Evolutionary conservation across 2,329 filamentous ascomycete species (phyloP).

Genomic region (Claviceps pazoutovae): DNA sequence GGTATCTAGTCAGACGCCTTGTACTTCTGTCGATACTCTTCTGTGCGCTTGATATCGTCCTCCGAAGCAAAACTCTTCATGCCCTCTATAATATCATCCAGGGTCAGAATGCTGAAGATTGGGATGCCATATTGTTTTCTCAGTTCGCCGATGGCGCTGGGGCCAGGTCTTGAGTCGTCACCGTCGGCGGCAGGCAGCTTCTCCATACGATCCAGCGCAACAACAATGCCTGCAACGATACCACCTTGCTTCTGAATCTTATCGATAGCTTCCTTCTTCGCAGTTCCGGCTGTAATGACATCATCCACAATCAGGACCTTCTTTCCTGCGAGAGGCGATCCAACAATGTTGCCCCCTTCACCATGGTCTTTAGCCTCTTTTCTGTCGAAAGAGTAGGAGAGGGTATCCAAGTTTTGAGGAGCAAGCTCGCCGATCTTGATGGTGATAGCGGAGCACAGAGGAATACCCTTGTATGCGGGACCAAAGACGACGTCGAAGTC

Average conservation of each 20-base stretch:
- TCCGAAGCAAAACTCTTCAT: conserved; percentile 47
- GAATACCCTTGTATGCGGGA: conserved; percentile 94
- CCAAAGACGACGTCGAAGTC: conserved; percentile 80
- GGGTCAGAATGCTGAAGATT: conserved; percentile 67
- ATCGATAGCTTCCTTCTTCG: conserved; percentile 79
- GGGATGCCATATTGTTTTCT: conserved; percentile 72
- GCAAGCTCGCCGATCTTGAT: conserved; percentile 63
- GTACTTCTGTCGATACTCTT: conserved; percentile 59
- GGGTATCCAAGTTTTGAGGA: conserved; percentile 46
- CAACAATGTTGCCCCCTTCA: conserved; percentile 87
- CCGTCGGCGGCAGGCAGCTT: conserved; percentile 52
- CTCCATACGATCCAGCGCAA: conserved; percentile 79
- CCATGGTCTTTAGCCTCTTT: conserved; percentile 96
- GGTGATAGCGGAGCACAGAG: conserved; percentile 65
- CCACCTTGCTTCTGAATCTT: conserved; percentile 83
- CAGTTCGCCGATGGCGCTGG: conserved; percentile 76
- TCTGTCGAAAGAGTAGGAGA: conserved; percentile 83
- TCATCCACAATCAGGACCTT: conserved; percentile 86
- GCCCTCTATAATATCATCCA: conserved; percentile 69
- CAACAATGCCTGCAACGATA: conserved; percentile 70
- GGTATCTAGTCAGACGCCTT: conserved; percentile 38
- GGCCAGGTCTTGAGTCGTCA: conserved; percentile 54
- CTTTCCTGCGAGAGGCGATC: conserved; percentile 72
- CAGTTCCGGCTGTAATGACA: conserved; percentile 90
- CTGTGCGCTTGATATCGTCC: conserved; percentile 50